These are phyloP conservation scores for Sclerotinia sclerotiorum DNA, from an alignment of 2,329 filamentous ascomycete genomes.

Conservation along the genomic window DNA sequence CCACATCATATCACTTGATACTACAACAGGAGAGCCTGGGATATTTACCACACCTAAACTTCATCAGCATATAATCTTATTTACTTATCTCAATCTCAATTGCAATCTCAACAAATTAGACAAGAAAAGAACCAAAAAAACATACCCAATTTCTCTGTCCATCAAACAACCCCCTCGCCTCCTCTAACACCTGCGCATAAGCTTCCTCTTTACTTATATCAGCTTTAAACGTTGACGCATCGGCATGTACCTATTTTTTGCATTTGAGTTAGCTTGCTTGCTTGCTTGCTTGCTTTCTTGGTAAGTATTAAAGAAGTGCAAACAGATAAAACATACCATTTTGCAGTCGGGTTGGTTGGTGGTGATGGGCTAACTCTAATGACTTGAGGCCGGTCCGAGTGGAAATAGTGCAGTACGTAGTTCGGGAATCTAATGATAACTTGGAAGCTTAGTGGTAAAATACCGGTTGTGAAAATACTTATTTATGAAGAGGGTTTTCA, in stretches of 20 bases:
- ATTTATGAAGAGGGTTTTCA: background rate
- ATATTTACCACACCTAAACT: slow-evolving; percentile 12
- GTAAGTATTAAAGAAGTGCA: background rate
- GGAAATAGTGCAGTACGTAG: background rate
- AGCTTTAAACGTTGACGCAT: slow-evolving; percentile 69
- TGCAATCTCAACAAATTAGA: background rate
- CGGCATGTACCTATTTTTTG: slow-evolving; percentile 57
- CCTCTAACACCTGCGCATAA: slow-evolving; percentile 70
- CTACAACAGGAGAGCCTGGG: background rate
- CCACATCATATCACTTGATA: slow-evolving; percentile 20
- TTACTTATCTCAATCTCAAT: background rate
- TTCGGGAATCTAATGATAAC: background rate
- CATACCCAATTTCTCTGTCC: slow-evolving; percentile 77
- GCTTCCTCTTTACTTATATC: slow-evolving; percentile 69
- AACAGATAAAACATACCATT: background rate
- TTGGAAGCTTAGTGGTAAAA: background rate
- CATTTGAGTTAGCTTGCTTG: background rate
- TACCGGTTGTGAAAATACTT: background rate
- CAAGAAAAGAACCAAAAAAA: background rate
- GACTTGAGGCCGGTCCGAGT: background rate
- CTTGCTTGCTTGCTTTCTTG: no score
- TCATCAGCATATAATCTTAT: background rate
- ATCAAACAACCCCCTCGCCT: slow-evolving; percentile 67
- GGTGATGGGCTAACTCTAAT: no score
- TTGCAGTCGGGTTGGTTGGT: background rate